These are phyloP conservation scores for Thielaviopsis cerberus DNA, from an alignment of 2,329 filamentous ascomycete genomes.

Conservation along the genomic window DNA sequence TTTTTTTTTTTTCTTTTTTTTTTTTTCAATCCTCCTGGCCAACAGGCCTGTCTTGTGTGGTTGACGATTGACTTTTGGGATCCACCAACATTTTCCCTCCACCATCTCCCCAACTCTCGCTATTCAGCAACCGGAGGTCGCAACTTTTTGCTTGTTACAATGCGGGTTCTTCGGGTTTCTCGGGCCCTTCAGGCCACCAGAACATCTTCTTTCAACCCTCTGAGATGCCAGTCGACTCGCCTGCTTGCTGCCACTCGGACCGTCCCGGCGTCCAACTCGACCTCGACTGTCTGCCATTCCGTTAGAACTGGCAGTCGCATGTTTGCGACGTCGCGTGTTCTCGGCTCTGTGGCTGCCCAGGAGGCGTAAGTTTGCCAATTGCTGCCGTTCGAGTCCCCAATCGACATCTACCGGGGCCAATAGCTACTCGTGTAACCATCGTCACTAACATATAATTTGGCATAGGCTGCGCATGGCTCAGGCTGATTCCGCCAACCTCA, in stretches of 20 bases:
- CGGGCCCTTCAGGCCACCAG: constrained; percentile 3
- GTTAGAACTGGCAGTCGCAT: constrained; percentile 3
- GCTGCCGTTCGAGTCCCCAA: background rate
- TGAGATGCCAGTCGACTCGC: constrained; percentile 5
- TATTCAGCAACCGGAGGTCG: background rate
- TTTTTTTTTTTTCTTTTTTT: background rate
- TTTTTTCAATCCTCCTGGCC: background rate
- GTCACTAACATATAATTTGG: background rate
- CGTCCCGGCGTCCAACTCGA: background rate
- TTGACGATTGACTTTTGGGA: background rate
- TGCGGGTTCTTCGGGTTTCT: constrained; percentile 11
- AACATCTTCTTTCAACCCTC: constrained; percentile 1
- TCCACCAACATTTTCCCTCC: background rate
- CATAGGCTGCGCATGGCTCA: constrained; percentile 32
- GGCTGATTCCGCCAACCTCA: constrained; percentile 32
- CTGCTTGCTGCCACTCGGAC: constrained; percentile 5
- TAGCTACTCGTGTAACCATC: background rate
- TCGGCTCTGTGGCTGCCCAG: constrained; percentile 21
- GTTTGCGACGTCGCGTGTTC: constrained; percentile 7
- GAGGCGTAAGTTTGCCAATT: constrained; percentile 21
- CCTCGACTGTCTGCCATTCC: background rate
- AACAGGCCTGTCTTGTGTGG: background rate
- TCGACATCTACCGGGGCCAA: background rate
- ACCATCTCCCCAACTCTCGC: background rate
- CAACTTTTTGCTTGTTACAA: constrained; percentile 2